phyloP scores from a whole-genome alignment of 176 grass and related monocot genomes.

The Guadua angustifolia region DNA sequence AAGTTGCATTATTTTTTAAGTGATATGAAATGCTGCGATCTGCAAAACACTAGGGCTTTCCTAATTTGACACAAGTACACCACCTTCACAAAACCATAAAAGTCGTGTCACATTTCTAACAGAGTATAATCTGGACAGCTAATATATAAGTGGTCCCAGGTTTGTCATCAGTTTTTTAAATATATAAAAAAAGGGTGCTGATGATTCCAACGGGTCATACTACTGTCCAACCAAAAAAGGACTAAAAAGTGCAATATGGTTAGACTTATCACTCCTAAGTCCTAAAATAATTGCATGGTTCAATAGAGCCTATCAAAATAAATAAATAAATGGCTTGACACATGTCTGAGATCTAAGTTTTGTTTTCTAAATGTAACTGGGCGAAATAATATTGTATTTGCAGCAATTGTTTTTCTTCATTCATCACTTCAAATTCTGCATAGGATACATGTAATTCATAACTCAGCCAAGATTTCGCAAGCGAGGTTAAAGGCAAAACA shows the following conservation, averaged over 20 bases:
- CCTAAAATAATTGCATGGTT: neutral
- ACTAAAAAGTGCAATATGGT: constrained; percentile 9
- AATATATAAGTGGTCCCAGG: neutral
- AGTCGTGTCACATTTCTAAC: neutral
- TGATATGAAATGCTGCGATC: neutral
- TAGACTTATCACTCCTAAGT: neutral
- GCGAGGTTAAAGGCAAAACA: neutral
- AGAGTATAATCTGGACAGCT: neutral
- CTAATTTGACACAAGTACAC: neutral
- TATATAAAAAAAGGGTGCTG: neutral
- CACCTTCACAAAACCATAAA: constrained; percentile 1
- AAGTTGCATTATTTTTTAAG: neutral
- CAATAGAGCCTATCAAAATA: neutral
- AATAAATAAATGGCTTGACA: neutral
- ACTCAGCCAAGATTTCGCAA: constrained; percentile 3
- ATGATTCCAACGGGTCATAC: constrained; percentile 20
- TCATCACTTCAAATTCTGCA: neutral
- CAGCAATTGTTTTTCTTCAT: neutral
- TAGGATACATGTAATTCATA: neutral
- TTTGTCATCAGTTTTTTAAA: neutral
- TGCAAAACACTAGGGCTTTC: neutral
- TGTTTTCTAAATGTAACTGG: neutral
- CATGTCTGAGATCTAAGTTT: neutral
- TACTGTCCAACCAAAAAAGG: neutral
- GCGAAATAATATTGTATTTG: neutral